Percentiles rank a stretch among this genome's conserved stretches.
These are phyloP conservation scores for Penicillium salamii DNA, from an alignment of 495 filamentous ascomycete species.

Conservation along the genomic window DNA sequence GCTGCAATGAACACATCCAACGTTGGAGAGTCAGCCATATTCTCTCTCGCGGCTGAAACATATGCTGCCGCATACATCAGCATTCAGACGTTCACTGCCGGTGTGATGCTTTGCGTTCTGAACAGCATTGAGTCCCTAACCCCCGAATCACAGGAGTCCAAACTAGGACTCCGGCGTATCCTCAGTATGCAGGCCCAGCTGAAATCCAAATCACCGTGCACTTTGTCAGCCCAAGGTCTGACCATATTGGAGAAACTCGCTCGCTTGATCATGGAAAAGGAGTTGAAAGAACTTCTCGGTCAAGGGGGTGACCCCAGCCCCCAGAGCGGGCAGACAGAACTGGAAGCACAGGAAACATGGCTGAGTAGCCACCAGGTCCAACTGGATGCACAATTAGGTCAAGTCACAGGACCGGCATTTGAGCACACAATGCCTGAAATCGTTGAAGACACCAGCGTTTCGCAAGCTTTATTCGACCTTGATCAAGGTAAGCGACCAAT, in stretches of 20 bases:
- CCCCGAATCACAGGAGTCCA: slow-evolving; percentile 12
- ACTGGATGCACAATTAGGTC: no score
- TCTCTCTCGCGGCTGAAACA: slow-evolving; percentile 22
- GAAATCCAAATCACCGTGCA: slow-evolving; percentile 6
- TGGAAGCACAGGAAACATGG: no score
- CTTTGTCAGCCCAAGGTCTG: slow-evolving; percentile 21
- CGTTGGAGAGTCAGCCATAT: slow-evolving; percentile 9
- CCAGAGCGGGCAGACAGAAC: not conserved
- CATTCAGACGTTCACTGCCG: slow-evolving; percentile 33
- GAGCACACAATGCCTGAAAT: no score
- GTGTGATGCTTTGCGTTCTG: slow-evolving; percentile 24
- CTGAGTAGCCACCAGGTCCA: no score
- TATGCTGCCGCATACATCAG: slow-evolving; percentile 30
- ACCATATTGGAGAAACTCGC: slow-evolving; percentile 24
- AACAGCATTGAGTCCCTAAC: slow-evolving; percentile 23
- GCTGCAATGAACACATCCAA: slow-evolving; percentile 26
- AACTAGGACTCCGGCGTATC: slow-evolving; percentile 19
- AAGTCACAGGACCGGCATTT: no score
- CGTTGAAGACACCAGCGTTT: no score
- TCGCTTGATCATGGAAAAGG: slow-evolving; percentile 28
- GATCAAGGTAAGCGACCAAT: no score
- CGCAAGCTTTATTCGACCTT: no score
- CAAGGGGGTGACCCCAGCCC: not conserved
- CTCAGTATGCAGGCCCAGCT: slow-evolving; percentile 22
- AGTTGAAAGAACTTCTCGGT: slow-evolving; percentile 22